Evolutionary conservation across 2,329 filamentous ascomycete genomes (phyloP), one percentile per base, ranked within the genome.

Genomic region (Penicillium sp.): DNA sequence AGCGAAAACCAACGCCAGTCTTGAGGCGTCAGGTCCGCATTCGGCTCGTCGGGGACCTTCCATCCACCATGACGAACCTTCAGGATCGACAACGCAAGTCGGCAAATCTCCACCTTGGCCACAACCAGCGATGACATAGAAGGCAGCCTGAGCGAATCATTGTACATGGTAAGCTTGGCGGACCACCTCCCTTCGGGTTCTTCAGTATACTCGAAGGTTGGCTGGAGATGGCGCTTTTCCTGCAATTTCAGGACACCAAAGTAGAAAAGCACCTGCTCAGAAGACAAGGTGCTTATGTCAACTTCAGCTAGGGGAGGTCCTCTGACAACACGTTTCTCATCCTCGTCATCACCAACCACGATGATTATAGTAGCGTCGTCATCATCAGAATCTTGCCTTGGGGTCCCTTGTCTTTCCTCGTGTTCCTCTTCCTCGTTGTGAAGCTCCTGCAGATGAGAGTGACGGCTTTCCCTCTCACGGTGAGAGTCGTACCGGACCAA

Each of bases 231-330:
- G 8, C 40, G 30, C 11, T 33, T 30, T 7, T 62, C 62, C 48
- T 68, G 63, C 6, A 66, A 56, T 1, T 61, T 56, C 5, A 74
- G 45, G 1, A 70, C 63, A 11, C 67, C 68, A 53, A 72, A 73
- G 52, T 62, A 66, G 18, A 70, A 74, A 5, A 73, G 45, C 1
- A 65, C 61, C 20, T 65, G 58, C 4, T 60, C 52, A n/a, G 53
- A 49, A 8, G 52, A 56, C 47, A 70, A 33, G 2, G 21, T 43
- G 2, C 45, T 42, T 28, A 62, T 12, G 14, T 59, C 51, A 8
- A 63, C 16, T n/a, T 52, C 48, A 6, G 47, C 56, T 2, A 66
- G 45, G 18, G 26, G 52, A 3, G 26, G 55, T 8, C 35, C 33
- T n/a, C 40, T 38, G 35, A 43, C 35, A 11, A 43, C 23, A 11